Evolutionary conservation across 2,329 filamentous ascomycete genomes (phyloP).

Genomic region (Stagonosporopsis cucurbitacearum): DNA sequence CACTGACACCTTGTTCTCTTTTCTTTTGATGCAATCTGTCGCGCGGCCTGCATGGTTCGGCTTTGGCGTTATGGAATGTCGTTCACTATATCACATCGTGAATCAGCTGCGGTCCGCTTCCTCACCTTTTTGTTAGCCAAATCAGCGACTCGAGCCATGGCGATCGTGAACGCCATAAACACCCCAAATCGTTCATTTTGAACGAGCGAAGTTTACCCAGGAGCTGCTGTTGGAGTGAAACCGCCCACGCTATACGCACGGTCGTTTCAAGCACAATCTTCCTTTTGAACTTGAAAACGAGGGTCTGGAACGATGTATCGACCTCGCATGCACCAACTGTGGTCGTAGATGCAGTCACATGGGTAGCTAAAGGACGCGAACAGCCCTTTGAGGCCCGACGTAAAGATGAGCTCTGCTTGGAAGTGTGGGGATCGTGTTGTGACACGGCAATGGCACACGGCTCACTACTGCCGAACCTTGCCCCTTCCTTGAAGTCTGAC

Average conservation of each 20-base stretch:
- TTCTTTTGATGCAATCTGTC: no score
- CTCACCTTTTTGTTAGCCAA: not conserved
- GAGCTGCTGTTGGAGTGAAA: slow-evolving; percentile 8
- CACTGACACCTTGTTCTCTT: not conserved
- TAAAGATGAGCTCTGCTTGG: not conserved
- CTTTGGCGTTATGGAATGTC: not conserved
- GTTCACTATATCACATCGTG: not conserved
- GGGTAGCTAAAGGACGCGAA: not conserved
- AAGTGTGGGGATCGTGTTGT: slow-evolving; percentile 3
- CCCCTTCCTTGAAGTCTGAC: not conserved
- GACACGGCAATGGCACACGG: not conserved
- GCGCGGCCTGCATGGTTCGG: not conserved
- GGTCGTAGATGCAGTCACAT: not conserved
- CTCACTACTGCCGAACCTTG: slow-evolving; percentile 6
- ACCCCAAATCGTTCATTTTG: not conserved
- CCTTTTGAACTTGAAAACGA: slow-evolving; percentile 1
- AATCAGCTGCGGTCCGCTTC: not conserved
- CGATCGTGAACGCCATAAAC: slow-evolving; percentile 2
- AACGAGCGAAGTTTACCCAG: not conserved
- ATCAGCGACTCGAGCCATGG: not conserved
- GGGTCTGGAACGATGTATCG: not conserved
- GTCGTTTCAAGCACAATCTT: slow-evolving; percentile 4
- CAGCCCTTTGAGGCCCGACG: not conserved
- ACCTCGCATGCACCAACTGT: not conserved
- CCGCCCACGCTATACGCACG: not conserved